Conservation (phyloP, 1,284 basidiomycete genomes). For the Sporisorium sorghi region DNA sequence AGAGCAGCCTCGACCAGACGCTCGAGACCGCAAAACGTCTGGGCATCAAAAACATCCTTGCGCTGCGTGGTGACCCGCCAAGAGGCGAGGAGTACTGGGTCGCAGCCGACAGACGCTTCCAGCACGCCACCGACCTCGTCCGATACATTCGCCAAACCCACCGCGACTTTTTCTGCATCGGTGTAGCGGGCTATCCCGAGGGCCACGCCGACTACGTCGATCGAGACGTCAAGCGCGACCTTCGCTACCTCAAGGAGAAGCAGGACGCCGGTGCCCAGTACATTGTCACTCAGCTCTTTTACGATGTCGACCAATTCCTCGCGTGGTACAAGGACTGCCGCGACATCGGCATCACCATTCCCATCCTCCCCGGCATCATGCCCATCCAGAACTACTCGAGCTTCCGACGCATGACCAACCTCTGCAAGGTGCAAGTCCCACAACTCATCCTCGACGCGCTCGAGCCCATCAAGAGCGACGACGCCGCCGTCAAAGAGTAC, state of each 20-base stretch:
- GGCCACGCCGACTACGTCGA: conserved; percentile 78
- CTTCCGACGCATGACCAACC: conserved; percentile 88
- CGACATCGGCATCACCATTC: conserved; percentile 81
- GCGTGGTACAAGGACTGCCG: conserved; percentile 56
- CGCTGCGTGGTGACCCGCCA: conserved; percentile 87
- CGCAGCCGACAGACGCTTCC: conserved; percentile 84
- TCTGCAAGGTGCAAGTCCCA: conserved; percentile 86
- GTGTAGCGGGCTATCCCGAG: conserved; percentile 93
- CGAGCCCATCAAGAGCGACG: conserved; percentile 79
- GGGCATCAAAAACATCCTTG: conserved; percentile 90
- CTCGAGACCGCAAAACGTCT: conserved; percentile 82
- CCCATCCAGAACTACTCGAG: conserved; percentile 96
- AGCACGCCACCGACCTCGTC: conserved; percentile 89
- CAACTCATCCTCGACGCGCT: conserved; percentile 77
- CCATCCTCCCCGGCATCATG: conserved; percentile 96
- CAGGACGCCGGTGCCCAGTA: conserved; percentile 95
- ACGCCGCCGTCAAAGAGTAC: conserved; percentile 89
- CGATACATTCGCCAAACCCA: conserved; percentile 89
- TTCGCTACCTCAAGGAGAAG: conserved; percentile 84
- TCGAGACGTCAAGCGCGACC: conserved; percentile 77
- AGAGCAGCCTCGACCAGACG: conserved; percentile 79
- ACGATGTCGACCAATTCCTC: conserved; percentile 78
- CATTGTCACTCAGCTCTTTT: conserved; percentile 97
- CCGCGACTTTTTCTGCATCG: conserved; percentile 87
- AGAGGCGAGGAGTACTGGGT: conserved; percentile 92